Base-by-base conservation (phyloP, 176 grass and related monocot species). In the Dendrocalamus sinicus region DNA sequence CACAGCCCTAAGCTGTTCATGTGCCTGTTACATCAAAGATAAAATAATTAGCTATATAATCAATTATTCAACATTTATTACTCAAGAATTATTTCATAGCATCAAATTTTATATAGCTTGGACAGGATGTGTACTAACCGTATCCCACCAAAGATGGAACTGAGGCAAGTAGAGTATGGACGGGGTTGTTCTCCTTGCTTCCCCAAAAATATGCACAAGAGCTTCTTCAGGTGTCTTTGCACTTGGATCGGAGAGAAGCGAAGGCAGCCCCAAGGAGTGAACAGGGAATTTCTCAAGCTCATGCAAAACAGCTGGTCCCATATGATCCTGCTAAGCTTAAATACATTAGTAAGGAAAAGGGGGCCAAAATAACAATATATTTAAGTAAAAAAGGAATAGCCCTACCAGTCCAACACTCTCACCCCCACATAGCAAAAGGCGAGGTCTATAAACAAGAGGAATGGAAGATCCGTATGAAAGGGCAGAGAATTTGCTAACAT, bases 61-160 rank as follows among this genome's bases (percentile, higher is more conserved):
- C 19, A 70, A 71, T 64, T 68, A 69, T 69, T 70, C n/a, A 43
- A 22, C 6, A 66, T 52, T 75, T 43, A 55, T 75, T 43, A 55
- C 46, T 70, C 8, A 54, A 50, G 20, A 81, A 67, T 73, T 55
- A 77, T 87, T 64, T n/a, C 22, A 71, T 70, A 71, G 63, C 72
- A 75, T 39, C n/a, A 76, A 71, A 47, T 3, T 73, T 73, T 79
- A 76, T 79, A 89, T 51, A 52, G 45, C 48, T 80, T 61, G 72
- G 73, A 86, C 73, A 84, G 45, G 39, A 70, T 46, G 52, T 79
- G 37, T 43, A 99, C 94, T 96, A 78, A 99, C 97, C 71, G 94
- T 99, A 88, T 99, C 97, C 96, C 97, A 99, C 97, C 97, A 99
- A 89, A 99, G 91, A 94, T 99, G 97, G 63, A 99, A 96, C 88